Percentiles rank a stretch among this genome's conserved stretches.
Evolutionary conservation across 2,329 filamentous ascomycete species (phyloP).

Genomic region (Sarocladiaceae sp.): DNA sequence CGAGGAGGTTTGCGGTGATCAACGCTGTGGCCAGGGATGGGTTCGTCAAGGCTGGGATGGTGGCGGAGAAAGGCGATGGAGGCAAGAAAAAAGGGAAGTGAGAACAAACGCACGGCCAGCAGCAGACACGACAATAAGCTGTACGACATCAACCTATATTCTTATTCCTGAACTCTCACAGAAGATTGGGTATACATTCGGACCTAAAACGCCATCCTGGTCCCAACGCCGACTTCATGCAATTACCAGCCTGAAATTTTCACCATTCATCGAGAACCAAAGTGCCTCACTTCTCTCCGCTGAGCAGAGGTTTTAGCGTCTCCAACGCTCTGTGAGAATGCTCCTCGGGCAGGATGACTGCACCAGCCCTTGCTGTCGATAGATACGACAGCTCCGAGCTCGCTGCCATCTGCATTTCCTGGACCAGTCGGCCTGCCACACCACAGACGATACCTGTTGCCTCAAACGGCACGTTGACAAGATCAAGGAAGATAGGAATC

Average conservation of each 20-base stretch:
- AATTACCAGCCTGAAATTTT: background rate
- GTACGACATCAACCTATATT: no score
- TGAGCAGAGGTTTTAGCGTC: constrained; percentile 53
- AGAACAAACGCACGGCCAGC: no score
- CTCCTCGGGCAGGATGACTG: constrained; percentile 74
- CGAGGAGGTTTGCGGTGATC: constrained; percentile 84
- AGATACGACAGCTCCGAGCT: constrained; percentile 81
- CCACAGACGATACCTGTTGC: constrained; percentile 94
- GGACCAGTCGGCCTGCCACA: constrained; percentile 75
- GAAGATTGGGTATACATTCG: background rate
- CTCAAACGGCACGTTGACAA: constrained; percentile 73
- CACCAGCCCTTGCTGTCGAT: constrained; percentile 80
- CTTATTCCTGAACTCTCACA: no score
- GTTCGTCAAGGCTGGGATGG: constrained; percentile 69
- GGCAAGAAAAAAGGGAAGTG: constrained; percentile 33
- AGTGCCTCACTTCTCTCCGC: constrained; percentile 23
- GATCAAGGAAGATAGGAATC: constrained; percentile 82
- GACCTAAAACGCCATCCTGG: constrained; percentile 1
- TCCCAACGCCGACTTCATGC: background rate
- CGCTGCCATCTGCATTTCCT: constrained; percentile 54
- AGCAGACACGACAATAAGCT: no score
- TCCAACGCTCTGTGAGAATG: constrained; percentile 68
- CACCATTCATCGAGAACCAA: no score
- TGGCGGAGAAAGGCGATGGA: constrained; percentile 41
- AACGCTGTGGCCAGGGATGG: constrained; percentile 81